These are phyloP conservation scores for Chytriomyces hyalinus DNA, from an alignment of 192 early-diverging fungal genomes.

Conservation along the genomic window DNA sequence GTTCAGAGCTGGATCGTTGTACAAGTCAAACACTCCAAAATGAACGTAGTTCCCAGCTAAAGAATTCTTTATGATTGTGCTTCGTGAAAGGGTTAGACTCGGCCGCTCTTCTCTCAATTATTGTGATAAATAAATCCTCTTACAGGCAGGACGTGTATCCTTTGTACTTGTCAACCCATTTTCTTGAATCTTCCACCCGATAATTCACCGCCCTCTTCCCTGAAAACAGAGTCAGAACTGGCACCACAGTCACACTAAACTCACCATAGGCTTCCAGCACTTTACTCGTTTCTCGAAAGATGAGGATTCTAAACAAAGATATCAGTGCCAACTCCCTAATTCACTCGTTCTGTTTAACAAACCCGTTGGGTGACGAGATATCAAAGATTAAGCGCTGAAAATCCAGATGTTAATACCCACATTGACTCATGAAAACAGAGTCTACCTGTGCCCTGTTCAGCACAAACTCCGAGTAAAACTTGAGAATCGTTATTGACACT, in stretches of 20 bases:
- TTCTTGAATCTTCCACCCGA: conserved; percentile 38
- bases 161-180: conserved; percentile 67
- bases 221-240: not conserved
- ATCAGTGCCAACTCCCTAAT: not conserved
- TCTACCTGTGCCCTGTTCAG: conserved; percentile 65
- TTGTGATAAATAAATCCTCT: conserved; percentile 8
- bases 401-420: not conserved
- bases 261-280: conserved; percentile 65
- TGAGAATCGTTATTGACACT: conserved; percentile 74
- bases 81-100: not conserved
- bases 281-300: conserved; percentile 86
- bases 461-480: conserved; percentile 81
- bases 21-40: conserved; percentile 90
- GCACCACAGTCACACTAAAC: conserved; percentile 18
- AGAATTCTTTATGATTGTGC: conserved; percentile 66
- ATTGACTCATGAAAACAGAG: not conserved
- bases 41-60: conserved; percentile 84
- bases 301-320: conserved; percentile 58
- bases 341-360: not conserved
- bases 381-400: conserved; percentile 82
- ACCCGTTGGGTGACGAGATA: conserved; percentile 81
- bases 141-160: conserved; percentile 78
- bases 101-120: not conserved
- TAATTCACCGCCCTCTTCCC: conserved; percentile 19
- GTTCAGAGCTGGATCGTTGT: conserved; percentile 79